phyloP scores from a whole-genome alignment of 371 early-diverging fungal species.

The Mucor sp. region DNA sequence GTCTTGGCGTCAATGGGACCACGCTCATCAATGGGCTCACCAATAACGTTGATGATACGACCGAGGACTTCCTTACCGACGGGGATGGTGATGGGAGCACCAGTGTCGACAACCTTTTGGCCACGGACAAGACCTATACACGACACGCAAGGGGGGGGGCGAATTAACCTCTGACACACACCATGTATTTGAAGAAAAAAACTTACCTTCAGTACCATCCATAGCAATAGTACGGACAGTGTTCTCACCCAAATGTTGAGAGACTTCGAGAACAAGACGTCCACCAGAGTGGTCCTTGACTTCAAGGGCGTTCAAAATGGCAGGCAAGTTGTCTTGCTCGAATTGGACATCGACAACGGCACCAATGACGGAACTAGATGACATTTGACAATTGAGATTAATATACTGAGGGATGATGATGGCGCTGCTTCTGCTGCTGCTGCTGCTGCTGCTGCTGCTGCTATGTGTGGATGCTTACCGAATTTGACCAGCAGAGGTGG shows the following conservation, averaged over 20 bases:
- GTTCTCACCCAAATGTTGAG: conserved; percentile 98
- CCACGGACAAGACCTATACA: conserved; percentile 91
- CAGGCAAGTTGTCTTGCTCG: conserved; percentile 88
- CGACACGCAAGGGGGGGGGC: neutral
- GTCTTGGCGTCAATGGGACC: conserved; percentile 93
- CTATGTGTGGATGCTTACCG: conserved; percentile 26
- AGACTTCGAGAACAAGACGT: conserved; percentile 94
- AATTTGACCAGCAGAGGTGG: conserved; percentile 43
- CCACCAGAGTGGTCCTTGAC: conserved; percentile 77
- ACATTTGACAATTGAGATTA: neutral
- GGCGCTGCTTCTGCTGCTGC: neutral
- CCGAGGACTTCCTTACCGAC: conserved; percentile 96
- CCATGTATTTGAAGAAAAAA: neutral
- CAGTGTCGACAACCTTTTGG: conserved; percentile 93
- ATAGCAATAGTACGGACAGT: conserved; percentile 99
- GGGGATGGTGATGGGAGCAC: conserved; percentile 93
- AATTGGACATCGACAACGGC: conserved; percentile 99
- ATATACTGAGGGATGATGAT: neutral
- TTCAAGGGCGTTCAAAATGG: conserved; percentile 97
- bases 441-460: neutral
- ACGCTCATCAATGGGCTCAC: conserved; percentile 98
- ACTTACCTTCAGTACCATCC: conserved; percentile 83
- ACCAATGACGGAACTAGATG: conserved; percentile 77
- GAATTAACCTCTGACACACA: neutral
- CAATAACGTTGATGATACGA: conserved; percentile 98